These are phyloP conservation scores for Gardenia jasminoides DNA, from an alignment of 257 asterid species.

Conservation along the genomic window DNA sequence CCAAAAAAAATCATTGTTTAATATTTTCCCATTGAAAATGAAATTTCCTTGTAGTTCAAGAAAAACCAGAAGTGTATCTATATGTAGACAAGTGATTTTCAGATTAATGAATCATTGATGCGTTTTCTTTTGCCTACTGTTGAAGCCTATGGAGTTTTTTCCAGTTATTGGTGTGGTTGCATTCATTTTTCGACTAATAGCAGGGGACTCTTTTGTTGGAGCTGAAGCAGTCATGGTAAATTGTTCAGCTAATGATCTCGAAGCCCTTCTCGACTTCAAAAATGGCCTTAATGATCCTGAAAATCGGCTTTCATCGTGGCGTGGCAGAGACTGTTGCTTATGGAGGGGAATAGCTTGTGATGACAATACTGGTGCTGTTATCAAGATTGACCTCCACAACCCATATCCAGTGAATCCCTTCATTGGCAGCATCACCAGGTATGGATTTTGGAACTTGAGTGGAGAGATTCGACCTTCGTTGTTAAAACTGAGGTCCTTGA, in stretches of 20 bases:
- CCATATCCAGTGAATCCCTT: slow-evolving; percentile 18
- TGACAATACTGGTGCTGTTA: slow-evolving; percentile 28
- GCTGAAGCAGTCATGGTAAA: slow-evolving; percentile 16
- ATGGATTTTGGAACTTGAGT: slow-evolving; percentile 50
- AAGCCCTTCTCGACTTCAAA: slow-evolving; percentile 50
- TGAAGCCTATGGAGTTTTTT: slow-evolving; percentile 23
- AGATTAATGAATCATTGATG: neutral
- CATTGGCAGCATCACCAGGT: slow-evolving; percentile 5
- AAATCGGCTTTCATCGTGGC: slow-evolving; percentile 45
- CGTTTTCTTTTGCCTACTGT: neutral
- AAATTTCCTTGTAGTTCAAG: slow-evolving; percentile 19
- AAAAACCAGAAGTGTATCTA: neutral
- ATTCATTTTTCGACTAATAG: slow-evolving; percentile 23
- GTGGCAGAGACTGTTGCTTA: slow-evolving; percentile 37
- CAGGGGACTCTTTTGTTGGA: slow-evolving; percentile 10
- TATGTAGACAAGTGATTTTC: neutral
- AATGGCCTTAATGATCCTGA: slow-evolving; percentile 49
- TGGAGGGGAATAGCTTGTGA: slow-evolving; percentile 49
- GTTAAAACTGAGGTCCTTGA: slow-evolving; percentile 35
- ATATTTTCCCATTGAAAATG: neutral
- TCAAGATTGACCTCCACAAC: slow-evolving; percentile 38
- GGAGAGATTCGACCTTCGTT: slow-evolving; percentile 53
- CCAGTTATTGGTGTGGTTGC: slow-evolving; percentile 19
- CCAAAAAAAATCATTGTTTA: neutral
- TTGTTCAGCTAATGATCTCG: slow-evolving; percentile 30